Evolutionary conservation across 345 rosid genomes (phyloP).

Genomic region (Hibiscus mutabilis): DNA sequence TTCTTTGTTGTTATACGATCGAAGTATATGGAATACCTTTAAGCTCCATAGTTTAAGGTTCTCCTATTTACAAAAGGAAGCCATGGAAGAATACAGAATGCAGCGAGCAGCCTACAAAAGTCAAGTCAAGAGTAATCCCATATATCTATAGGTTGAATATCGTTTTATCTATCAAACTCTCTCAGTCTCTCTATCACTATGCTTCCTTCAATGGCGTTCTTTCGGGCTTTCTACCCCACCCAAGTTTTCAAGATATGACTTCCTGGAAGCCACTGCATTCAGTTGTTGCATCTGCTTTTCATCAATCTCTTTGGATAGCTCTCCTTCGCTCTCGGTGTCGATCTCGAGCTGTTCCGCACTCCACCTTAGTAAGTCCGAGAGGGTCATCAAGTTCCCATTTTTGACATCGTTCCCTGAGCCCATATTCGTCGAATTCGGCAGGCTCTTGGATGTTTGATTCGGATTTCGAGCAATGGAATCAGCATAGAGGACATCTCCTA

Average conservation of each 20-base stretch:
- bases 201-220: constrained; percentile 33
- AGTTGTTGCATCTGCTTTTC: constrained; percentile 31
- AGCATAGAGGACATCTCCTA: constrained; percentile 71
- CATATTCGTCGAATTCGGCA: not conserved
- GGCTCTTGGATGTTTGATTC: constrained; percentile 16
- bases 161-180: no score
- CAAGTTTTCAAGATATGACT: constrained; percentile 44
- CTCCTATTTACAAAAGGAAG: constrained; percentile 21
- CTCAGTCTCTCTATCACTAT: not conserved
- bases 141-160: no score
- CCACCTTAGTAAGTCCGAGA: constrained; percentile 70
- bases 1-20: constrained; percentile 11
- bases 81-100: constrained; percentile 10
- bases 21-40: constrained; percentile 6
- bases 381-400: constrained; percentile 28
- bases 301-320: constrained; percentile 24
- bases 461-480: constrained; percentile 51
- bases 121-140: no score
- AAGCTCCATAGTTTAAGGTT: constrained; percentile 12
- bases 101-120: not conserved
- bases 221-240: constrained; percentile 58
- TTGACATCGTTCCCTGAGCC: constrained; percentile 4
- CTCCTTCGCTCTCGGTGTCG: constrained; percentile 24
- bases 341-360: constrained; percentile 23
- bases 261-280: constrained; percentile 26